Evolutionary conservation across 306 rosid genomes (phyloP), one percentile per base, ranked within the genome.

Genomic region (Neltuma alba): DNA sequence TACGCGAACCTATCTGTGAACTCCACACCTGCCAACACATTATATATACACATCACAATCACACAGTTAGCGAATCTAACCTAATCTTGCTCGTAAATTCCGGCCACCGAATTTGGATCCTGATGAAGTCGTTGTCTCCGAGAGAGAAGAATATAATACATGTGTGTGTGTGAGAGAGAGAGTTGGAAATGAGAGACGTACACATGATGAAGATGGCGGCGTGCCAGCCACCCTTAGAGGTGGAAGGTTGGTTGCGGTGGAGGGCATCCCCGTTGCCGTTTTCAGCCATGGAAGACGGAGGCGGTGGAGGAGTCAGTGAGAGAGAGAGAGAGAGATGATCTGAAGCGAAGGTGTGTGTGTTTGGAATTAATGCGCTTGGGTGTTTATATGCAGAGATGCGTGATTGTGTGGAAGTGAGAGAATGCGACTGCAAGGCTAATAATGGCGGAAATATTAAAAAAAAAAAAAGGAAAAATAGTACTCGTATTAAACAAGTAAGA

Each of bases 201-300:
- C 89, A 86, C 4, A 86, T 83, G 75, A 86, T 86, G 87, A 83
- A 86, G 70, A 86, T 81, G 52, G 89, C 89, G 31, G 89, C 89
- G 57, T 79, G 58, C 89, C 89, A 86, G 15, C 89, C 87, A 74
- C 89, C 89, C 41, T 34, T 70, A 14, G 21, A 0, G 77, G 72
- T 3, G 20, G 83, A 3, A 60, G 58, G 23, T n/a, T 64, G 20
- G 30, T 40, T 80, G 52, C 60, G 66, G 37, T 72, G 67, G 80
- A 72, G 80, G 74, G 76, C 70, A 25, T 79, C 76, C 74, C 41
- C 70, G 21, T 71, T 85, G 76, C 74, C 18, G 62, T 70, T 63
- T 12, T 82, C 84, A 40, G 75, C 75, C 88, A 85, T 85, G 28
- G 34, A 6, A 21, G 42, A 11, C 25, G 54, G n/a, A 6, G 54